phyloP scores from a whole-genome alignment of 116 monocot species.

The Papilionanthe hybrid region DNA sequence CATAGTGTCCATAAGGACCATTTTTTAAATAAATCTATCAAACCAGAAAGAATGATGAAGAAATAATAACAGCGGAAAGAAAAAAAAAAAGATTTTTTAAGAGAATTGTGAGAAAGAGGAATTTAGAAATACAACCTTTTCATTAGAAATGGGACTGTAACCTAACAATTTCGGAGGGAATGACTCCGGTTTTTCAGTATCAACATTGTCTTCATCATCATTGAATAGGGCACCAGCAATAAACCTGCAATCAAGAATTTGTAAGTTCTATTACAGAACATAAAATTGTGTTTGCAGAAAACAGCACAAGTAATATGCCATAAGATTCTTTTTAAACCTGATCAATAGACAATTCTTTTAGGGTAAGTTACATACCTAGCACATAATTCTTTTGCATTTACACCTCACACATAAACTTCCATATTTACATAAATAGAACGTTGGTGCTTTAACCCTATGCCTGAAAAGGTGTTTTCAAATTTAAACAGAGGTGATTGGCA shows the following conservation, averaged over 20 bases:
- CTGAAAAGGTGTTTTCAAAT: too few species aligned
- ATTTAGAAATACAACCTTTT: slow-evolving; percentile 43
- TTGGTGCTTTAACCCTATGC: too few species aligned
- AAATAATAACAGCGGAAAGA: neutral
- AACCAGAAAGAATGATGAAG: slow-evolving; percentile 1
- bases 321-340: neutral
- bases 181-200: slow-evolving; percentile 40
- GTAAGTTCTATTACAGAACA: neutral
- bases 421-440: too few species aligned
- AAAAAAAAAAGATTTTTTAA: neutral
- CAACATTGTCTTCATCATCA: slow-evolving; percentile 49
- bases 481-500: too few species aligned
- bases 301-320: neutral
- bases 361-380: too few species aligned
- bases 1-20: slow-evolving; percentile 90
- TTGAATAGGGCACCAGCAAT: slow-evolving; percentile 44
- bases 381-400: too few species aligned
- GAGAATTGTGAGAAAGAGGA: neutral
- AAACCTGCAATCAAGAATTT: slow-evolving; percentile 35
- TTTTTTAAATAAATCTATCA: slow-evolving; percentile 77
- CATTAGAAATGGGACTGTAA: slow-evolving; percentile 40
- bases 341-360: neutral
- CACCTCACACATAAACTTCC: too few species aligned
- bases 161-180: slow-evolving; percentile 77
- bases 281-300: neutral